A percentile compares a stretch with the other conserved stretches of the same genome.
Evolutionary conservation across 2,329 filamentous ascomycete genomes (phyloP).

Genomic region (Fusarium brachygibbosum): DNA sequence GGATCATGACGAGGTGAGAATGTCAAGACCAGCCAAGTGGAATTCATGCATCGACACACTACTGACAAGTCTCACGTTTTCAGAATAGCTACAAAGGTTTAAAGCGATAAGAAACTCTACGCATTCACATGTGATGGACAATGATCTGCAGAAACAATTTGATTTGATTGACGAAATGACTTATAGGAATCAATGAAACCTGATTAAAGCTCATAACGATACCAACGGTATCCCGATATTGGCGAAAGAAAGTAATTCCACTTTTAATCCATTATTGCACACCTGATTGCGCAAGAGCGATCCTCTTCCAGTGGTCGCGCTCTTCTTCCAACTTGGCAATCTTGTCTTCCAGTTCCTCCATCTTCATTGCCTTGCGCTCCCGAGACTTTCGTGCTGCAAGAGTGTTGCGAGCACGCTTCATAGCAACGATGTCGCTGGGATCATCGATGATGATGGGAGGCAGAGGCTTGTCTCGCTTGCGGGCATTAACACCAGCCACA

Average conservation of each 20-base stretch:
- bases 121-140: not conserved
- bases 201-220: constrained; percentile 36
- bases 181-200: constrained; percentile 29
- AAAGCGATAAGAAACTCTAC: too few relatives aligned
- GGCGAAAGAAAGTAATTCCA: constrained; percentile 51
- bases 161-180: constrained; percentile 9
- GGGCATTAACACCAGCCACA: constrained; percentile 77
- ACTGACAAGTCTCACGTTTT: not conserved
- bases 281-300: constrained; percentile 61
- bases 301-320: constrained; percentile 74
- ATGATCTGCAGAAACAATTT: constrained; percentile 16
- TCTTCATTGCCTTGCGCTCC: constrained; percentile 82
- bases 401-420: constrained; percentile 95
- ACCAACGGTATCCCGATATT: constrained; percentile 38
- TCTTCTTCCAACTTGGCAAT: constrained; percentile 78
- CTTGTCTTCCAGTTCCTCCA: constrained; percentile 79
- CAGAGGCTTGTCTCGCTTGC: constrained; percentile 84
- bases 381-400: constrained; percentile 94
- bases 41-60: not conserved
- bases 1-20: too few relatives aligned
- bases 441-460: constrained; percentile 84
- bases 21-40: not conserved
- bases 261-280: constrained; percentile 51
- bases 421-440: constrained; percentile 77
- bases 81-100: too few relatives aligned